Conservation (phyloP, 192 early-diverging fungal genomes). For the Coemansia sp. region DNA sequence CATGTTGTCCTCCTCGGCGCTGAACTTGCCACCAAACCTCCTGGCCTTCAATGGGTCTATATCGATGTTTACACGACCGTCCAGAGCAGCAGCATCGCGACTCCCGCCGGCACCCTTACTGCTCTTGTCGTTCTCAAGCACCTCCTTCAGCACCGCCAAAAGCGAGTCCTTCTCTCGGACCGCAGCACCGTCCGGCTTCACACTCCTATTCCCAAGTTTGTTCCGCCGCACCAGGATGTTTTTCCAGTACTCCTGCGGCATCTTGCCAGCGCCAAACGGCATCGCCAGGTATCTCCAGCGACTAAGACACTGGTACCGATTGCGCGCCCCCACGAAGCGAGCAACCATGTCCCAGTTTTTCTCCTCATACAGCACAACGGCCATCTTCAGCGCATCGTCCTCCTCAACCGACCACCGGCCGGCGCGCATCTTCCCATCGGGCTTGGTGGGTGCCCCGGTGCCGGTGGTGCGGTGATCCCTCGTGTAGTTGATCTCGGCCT, state of each 20-base stretch:
- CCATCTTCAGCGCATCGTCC: constrained; percentile 37
- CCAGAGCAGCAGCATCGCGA: too few species aligned
- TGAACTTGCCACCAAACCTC: constrained; percentile 12
- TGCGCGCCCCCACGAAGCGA: constrained; percentile 32
- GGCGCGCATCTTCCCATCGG: too few species aligned
- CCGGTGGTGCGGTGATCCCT: background rate
- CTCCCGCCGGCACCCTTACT: background rate
- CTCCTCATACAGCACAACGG: constrained; percentile 26
- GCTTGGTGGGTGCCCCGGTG: too few species aligned
- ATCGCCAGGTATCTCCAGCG: constrained; percentile 18
- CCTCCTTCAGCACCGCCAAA: background rate
- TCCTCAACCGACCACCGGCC: constrained; percentile 26
- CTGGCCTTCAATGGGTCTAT: background rate
- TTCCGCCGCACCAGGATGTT: background rate
- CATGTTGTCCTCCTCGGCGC: constrained; percentile 19
- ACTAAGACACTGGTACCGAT: constrained; percentile 15
- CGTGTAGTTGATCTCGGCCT: background rate
- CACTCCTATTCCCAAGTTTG: background rate
- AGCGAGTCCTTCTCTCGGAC: background rate
- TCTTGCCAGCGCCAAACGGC: constrained; percentile 12
- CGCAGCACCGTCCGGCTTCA: too few species aligned
- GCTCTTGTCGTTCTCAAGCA: background rate
- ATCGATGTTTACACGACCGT: too few species aligned
- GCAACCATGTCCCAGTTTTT: constrained; percentile 22
- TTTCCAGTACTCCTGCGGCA: constrained; percentile 24